These are phyloP conservation scores for Fragaria ananassa DNA, from an alignment of 306 rosid species.

Conservation along the genomic window DNA sequence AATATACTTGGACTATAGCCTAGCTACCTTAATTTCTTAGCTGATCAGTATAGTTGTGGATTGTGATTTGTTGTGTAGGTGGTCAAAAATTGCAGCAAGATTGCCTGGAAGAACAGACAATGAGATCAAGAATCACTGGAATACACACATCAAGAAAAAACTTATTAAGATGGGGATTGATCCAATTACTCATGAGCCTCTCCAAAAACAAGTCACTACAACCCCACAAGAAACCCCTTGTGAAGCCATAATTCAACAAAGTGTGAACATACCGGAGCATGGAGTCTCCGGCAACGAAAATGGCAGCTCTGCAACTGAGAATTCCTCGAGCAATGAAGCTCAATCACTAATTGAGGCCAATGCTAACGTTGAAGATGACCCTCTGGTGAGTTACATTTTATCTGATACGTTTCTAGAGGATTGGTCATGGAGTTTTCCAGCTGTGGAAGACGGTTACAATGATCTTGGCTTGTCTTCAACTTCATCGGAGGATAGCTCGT, in stretches of 20 bases:
- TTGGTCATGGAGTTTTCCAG: slow-evolving; percentile 29
- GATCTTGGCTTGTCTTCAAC: slow-evolving; percentile 29
- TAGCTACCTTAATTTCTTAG: background rate
- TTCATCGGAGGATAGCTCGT: slow-evolving; percentile 17
- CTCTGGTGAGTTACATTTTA: slow-evolving; percentile 25
- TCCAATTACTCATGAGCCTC: slow-evolving; percentile 75
- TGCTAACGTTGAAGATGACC: slow-evolving; percentile 13
- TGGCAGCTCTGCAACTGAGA: slow-evolving; percentile 12
- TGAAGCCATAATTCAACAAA: slow-evolving; percentile 3
- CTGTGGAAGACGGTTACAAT: slow-evolving; percentile 10
- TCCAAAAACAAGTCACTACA: slow-evolving; percentile 16
- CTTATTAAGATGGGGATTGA: slow-evolving; percentile 80
- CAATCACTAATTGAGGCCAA: slow-evolving; percentile 12
- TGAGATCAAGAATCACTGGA: slow-evolving; percentile 92
- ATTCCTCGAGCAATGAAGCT: slow-evolving; percentile 22
- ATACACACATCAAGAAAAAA: slow-evolving; percentile 82
- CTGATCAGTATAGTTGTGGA: background rate
- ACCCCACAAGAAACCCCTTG: slow-evolving; percentile 7
- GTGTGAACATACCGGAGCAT: background rate
- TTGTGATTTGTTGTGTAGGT: slow-evolving; percentile 30
- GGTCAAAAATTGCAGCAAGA: slow-evolving; percentile 89
- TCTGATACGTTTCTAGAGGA: slow-evolving; percentile 28
- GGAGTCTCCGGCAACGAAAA: background rate
- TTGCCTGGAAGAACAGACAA: slow-evolving; percentile 89
- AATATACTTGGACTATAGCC: background rate